A percentile compares a stretch with the other conserved stretches of the same genome.
Conservation (phyloP, 306 rosid species). For the Cucurbita argyrosperma region DNA sequence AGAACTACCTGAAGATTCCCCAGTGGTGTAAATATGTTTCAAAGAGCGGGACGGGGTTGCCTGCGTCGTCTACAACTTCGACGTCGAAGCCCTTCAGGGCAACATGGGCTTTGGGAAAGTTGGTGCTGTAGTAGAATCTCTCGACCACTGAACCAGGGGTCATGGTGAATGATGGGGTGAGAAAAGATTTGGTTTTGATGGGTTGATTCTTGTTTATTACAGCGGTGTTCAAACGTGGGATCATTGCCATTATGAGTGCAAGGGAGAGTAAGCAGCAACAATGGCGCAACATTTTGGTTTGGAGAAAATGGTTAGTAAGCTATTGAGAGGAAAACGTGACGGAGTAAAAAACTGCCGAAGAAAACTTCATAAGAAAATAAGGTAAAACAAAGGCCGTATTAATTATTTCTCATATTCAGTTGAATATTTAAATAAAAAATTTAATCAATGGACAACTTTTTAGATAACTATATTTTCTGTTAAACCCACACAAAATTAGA, state of each 20-base stretch:
- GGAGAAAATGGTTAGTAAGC: too few species aligned
- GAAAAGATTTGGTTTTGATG: slow-evolving; percentile 25
- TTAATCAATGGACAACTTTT: too few species aligned
- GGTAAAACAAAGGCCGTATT: too few species aligned
- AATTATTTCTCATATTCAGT: too few species aligned
- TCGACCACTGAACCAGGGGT: slow-evolving; percentile 51
- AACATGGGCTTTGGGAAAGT: slow-evolving; percentile 63
- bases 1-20: background rate
- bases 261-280: background rate
- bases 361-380: too few species aligned
- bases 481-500: too few species aligned
- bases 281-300: too few species aligned
- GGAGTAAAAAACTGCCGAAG: too few species aligned
- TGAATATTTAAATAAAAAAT: too few species aligned
- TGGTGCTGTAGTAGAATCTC: slow-evolving; percentile 17
- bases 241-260: background rate
- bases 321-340: too few species aligned
- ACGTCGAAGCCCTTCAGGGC: slow-evolving; percentile 45
- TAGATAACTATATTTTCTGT: too few species aligned
- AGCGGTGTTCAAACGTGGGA: background rate
- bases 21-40: slow-evolving; percentile 80
- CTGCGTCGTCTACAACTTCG: slow-evolving; percentile 55
- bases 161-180: slow-evolving; percentile 46
- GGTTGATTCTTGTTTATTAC: background rate
- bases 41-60: slow-evolving; percentile 43